phyloP scores from a whole-genome alignment of 1,139 yeast genomes.

The Geotrichum candidum region DNA sequence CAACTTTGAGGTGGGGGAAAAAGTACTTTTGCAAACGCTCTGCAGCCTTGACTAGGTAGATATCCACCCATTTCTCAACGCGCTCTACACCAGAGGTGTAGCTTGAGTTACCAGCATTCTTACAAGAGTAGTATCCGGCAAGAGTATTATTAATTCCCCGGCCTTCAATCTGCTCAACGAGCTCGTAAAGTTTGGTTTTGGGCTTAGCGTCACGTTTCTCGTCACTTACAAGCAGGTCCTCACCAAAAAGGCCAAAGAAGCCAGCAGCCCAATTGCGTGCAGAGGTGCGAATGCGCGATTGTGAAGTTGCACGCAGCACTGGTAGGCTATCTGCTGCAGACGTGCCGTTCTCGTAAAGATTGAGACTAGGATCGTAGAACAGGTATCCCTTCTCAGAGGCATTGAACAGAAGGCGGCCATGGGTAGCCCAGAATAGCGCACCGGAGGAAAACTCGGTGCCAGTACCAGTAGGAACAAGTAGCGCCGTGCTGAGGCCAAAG shows the following conservation, averaged over 20 bases:
- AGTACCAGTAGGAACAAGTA: constrained; percentile 37
- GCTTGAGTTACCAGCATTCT: constrained; percentile 31
- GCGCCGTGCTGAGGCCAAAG: constrained; percentile 33
- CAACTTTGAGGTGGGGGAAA: constrained; percentile 38
- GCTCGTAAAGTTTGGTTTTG: constrained; percentile 26
- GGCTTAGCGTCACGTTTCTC: neutral
- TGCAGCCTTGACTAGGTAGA: constrained; percentile 40
- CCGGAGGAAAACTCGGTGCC: constrained; percentile 39
- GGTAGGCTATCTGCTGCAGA: constrained; percentile 27
- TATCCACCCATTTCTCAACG: constrained; percentile 33
- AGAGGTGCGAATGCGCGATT: constrained; percentile 38
- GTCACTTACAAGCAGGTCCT: constrained; percentile 21
- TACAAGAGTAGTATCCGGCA: constrained; percentile 40
- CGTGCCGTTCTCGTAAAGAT: constrained; percentile 34
- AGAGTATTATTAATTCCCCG: constrained; percentile 39
- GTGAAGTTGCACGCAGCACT: constrained; percentile 39
- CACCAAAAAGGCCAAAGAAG: constrained; percentile 38
- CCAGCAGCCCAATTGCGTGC: constrained; percentile 44
- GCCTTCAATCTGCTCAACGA: constrained; percentile 36
- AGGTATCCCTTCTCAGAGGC: constrained; percentile 25
- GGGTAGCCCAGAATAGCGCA: constrained; percentile 38
- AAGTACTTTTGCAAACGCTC: constrained; percentile 39
- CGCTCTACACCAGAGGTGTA: constrained; percentile 24
- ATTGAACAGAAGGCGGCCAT: constrained; percentile 36
- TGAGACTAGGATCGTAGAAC: constrained; percentile 28